Conservation (phyloP, 2,329 filamentous ascomycete species). For the Xylariales sp. region DNA sequence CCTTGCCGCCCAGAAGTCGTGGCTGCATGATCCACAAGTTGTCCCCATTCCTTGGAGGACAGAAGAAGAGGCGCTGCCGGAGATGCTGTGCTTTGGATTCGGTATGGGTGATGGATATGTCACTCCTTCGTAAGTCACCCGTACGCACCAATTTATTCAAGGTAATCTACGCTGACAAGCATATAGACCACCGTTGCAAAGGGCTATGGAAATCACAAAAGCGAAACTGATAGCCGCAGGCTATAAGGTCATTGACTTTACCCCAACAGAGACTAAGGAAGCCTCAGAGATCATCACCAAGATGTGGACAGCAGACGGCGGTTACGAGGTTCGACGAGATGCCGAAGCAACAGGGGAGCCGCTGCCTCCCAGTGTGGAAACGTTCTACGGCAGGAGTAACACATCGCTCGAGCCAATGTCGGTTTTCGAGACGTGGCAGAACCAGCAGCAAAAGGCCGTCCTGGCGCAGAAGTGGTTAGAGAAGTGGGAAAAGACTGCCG, state of each 20-base stretch:
- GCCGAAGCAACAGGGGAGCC: slow-evolving; percentile 17
- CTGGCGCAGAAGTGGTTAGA: slow-evolving; percentile 15
- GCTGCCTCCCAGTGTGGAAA: slow-evolving; percentile 13
- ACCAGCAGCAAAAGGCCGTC: slow-evolving; percentile 14
- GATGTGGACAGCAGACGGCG: slow-evolving; percentile 15
- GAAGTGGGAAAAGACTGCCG: slow-evolving; percentile 14
- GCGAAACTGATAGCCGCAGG: slow-evolving; percentile 13
- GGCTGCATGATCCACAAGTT: slow-evolving; percentile 8
- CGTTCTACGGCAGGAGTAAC: slow-evolving; percentile 13
- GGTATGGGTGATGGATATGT: slow-evolving; percentile 16
- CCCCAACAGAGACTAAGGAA: slow-evolving; percentile 11
- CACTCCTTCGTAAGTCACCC: slow-evolving; percentile 13
- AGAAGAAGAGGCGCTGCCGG: slow-evolving; percentile 13
- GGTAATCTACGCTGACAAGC: too few species aligned
- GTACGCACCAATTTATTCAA: too few species aligned
- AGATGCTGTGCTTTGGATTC: slow-evolving; percentile 16
- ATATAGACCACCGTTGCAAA: slow-evolving; percentile 10
- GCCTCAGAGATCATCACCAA: slow-evolving; percentile 12
- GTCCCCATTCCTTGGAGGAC: slow-evolving; percentile 10
- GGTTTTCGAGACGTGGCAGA: slow-evolving; percentile 18
- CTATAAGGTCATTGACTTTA: slow-evolving; percentile 14
- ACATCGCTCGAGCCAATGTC: slow-evolving; percentile 11
- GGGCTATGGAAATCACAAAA: slow-evolving; percentile 16
- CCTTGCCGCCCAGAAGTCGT: slow-evolving; percentile 4
- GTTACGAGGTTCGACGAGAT: slow-evolving; percentile 15